Conservation (phyloP, 345 rosid species). For the Eucalyptus shirleyi region DNA sequence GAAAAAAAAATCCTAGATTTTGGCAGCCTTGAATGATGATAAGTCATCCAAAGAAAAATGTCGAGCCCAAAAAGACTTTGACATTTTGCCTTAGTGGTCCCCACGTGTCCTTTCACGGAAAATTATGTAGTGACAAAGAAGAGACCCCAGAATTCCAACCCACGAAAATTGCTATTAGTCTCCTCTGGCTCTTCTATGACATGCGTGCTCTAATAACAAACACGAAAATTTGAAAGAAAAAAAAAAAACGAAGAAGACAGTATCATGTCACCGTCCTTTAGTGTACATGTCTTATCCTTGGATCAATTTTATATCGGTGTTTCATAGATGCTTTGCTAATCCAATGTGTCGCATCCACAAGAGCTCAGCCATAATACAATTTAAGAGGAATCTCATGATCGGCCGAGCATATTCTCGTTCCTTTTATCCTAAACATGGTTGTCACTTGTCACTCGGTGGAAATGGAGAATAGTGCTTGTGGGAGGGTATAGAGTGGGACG, state of each 20-base stretch:
- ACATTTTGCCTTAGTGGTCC: neutral
- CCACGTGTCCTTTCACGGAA: neutral
- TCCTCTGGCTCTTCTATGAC: neutral
- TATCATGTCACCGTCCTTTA: no score
- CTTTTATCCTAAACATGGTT: neutral
- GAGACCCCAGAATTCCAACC: neutral
- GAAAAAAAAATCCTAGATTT: neutral
- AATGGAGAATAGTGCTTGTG: neutral
- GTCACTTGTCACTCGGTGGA: neutral
- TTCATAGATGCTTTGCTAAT: neutral
- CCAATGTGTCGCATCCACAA: neutral
- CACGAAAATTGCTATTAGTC: neutral
- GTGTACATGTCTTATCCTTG: no score
- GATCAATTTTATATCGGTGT: neutral
- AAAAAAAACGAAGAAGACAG: no score
- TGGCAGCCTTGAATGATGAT: neutral
- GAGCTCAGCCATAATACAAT: neutral
- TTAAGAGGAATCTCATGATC: neutral
- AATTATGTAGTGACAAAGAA: neutral
- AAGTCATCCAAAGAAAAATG: neutral
- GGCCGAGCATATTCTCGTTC: neutral
- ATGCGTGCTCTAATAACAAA: neutral
- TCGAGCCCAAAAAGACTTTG: neutral
- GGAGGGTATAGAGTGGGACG: neutral
- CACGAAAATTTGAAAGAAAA: no score